Evolutionary conservation across 805 yeast species (phyloP), one percentile per base, ranked within the genome.

Genomic region (Cyberlindnera maritima): DNA sequence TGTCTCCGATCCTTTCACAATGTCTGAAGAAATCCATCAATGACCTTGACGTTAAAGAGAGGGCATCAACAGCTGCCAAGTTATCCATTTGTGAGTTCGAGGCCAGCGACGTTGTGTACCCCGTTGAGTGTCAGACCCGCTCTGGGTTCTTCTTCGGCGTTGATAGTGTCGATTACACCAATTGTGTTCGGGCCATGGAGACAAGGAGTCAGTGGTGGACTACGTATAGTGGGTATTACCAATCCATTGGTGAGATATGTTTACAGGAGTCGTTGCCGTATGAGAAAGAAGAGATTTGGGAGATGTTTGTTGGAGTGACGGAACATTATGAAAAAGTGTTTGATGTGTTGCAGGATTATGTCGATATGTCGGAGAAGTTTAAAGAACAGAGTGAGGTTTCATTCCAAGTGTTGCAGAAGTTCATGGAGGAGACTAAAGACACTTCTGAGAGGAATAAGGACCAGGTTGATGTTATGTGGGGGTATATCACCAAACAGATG

Each of bases 151-250:
- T 38, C 42, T 39, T 38, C 21, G 37, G 48, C 8, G 35, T 41
- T 12, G 50, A 46, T 11, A 39, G 43, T 4, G 46, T 57, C 4
- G 53, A 63, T 31, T 53, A 62, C 39, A 61, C 61, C 18, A 51
- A 47, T 1, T 80, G 85, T 49, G 64, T 79, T 26, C 42, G 52
- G 3, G 62, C 66, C 2, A 50, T 79, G 34, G 77, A 77, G 45
- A 55, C 55, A 19, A 64, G 69, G 3, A 69, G 80, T 0, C 85
- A 83, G 54, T 79, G 83, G 75, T 85, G 92, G 92, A 83, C 90
- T 0, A 80, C 84, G 0, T 84, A 76, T 57, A 81, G 81, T 51
- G 88, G 88, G 0, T 77, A 83, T 56, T 83, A 77, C 59, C 71
- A 81, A 39, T 72, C 76, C 28, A 65, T 83, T 3, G 68, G 77